Conservation (phyloP, 345 rosid genomes). For the Gossypium ekmanianum region DNA sequence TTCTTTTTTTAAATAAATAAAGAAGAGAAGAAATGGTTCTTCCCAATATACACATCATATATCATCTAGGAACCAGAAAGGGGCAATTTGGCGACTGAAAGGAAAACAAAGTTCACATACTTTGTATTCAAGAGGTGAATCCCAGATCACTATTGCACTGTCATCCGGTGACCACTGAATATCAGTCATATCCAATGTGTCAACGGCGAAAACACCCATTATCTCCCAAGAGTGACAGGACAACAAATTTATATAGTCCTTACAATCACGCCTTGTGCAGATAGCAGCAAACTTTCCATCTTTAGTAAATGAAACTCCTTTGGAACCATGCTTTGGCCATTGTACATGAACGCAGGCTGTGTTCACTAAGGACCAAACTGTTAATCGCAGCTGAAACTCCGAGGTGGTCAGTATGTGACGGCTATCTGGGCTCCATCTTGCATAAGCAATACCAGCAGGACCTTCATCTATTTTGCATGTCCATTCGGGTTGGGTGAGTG, state of each 20-base stretch:
- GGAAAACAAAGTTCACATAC: not conserved
- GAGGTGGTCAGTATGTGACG: slow-evolving; percentile 93
- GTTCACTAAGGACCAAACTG: slow-evolving; percentile 89
- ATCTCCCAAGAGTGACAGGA: slow-evolving; percentile 93
- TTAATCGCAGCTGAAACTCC: slow-evolving; percentile 79
- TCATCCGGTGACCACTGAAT: slow-evolving; percentile 96
- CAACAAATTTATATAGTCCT: slow-evolving; percentile 80
- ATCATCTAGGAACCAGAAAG: not conserved
- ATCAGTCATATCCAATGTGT: slow-evolving; percentile 89
- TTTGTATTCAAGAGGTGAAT: slow-evolving; percentile 53
- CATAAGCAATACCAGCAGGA: slow-evolving; percentile 90
- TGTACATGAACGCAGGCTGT: slow-evolving; percentile 96
- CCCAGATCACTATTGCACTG: slow-evolving; percentile 77
- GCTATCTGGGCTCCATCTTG: slow-evolving; percentile 98
- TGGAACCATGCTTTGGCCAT: slow-evolving; percentile 92
- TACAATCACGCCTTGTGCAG: slow-evolving; percentile 91
- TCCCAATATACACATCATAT: not conserved
- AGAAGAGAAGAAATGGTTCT: not conserved
- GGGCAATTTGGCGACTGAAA: not conserved
- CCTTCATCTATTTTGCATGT: slow-evolving; percentile 98
- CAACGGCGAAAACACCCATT: slow-evolving; percentile 87
- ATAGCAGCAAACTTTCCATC: slow-evolving; percentile 90
- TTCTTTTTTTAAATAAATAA: not conserved
- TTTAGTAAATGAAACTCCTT: slow-evolving; percentile 69
- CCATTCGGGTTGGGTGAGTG: slow-evolving; percentile 89